These are phyloP conservation scores for Casaregolazyma suthepensis DNA, from an alignment of 1,139 yeast genomes.

Conservation along the genomic window DNA sequence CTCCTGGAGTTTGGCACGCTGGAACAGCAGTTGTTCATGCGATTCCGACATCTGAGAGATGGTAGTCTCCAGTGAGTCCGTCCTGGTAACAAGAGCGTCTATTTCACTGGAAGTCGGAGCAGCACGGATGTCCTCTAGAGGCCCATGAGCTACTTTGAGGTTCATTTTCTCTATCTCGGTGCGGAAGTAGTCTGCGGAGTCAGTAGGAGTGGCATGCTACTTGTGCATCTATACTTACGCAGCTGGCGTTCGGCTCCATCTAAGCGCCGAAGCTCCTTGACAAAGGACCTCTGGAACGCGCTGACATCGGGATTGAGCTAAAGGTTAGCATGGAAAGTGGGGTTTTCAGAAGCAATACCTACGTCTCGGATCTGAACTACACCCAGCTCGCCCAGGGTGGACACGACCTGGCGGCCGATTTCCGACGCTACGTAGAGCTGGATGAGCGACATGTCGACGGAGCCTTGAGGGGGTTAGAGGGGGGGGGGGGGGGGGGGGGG, in stretches of 20 bases:
- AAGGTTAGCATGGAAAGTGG: constrained; percentile 1
- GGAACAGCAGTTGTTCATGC: constrained; percentile 46
- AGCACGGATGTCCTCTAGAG: constrained; percentile 27
- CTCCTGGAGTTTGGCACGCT: constrained; percentile 54
- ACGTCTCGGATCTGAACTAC: constrained; percentile 81
- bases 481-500: no score
- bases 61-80: constrained; percentile 57
- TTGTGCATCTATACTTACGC: constrained; percentile 20
- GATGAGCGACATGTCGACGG: constrained; percentile 92
- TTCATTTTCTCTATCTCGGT: constrained; percentile 27
- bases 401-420: constrained; percentile 83
- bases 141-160: constrained; percentile 21
- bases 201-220: background rate
- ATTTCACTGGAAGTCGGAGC: constrained; percentile 58
- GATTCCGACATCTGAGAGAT: constrained; percentile 52
- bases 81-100: constrained; percentile 68
- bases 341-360: constrained; percentile 10
- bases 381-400: constrained; percentile 76
- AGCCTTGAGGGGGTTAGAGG: no score
- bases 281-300: constrained; percentile 84
- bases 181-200: constrained; percentile 23
- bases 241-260: constrained; percentile 62
- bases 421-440: constrained; percentile 91
- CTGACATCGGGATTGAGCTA: constrained; percentile 58
- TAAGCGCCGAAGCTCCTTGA: constrained; percentile 66